phyloP scores from a whole-genome alignment of 768 basidiomycete species.

The Hypsizygus marmoreus region DNA sequence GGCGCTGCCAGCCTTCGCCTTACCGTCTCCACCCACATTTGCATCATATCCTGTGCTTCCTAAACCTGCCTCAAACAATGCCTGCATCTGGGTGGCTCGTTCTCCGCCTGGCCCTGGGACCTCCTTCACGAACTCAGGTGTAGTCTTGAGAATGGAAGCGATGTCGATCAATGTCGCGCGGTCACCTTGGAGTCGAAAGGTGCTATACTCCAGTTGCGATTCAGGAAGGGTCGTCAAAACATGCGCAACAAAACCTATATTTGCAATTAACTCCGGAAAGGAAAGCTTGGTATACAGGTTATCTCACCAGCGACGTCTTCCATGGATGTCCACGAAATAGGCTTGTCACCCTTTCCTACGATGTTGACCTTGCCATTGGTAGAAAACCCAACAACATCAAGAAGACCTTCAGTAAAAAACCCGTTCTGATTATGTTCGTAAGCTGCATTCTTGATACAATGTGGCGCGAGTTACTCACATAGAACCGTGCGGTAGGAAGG shows the following conservation, averaged over 20 bases:
- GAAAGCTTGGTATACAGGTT: background rate
- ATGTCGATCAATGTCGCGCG: conserved; percentile 27
- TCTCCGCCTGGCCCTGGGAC: conserved; percentile 9
- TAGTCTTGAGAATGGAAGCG: conserved; percentile 17
- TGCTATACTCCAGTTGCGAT: conserved; percentile 25
- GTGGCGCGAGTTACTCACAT: background rate
- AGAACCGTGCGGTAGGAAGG: conserved; percentile 10
- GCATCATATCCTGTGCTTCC: conserved; percentile 8
- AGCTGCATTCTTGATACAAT: background rate
- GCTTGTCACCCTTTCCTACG: conserved; percentile 1
- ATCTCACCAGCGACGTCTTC: conserved; percentile 10
- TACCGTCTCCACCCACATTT: conserved; percentile 3
- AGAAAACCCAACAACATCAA: conserved; percentile 7
- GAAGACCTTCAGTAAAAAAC: conserved; percentile 10
- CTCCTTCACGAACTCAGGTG: conserved; percentile 9
- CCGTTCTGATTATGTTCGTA: background rate
- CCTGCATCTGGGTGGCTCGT: conserved; percentile 8
- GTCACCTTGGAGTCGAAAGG: conserved; percentile 37
- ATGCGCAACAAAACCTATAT: conserved; percentile 12
- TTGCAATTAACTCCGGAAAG: background rate
- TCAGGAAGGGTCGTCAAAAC: conserved; percentile 24
- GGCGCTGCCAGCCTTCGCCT: conserved; percentile 9
- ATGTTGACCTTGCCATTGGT: conserved; percentile 12
- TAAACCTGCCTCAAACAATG: conserved; percentile 4
- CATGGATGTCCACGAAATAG: conserved; percentile 12